Evolutionary conservation across 2,329 filamentous ascomycete species (phyloP).

Genomic region (Fusarium proliferatum): DNA sequence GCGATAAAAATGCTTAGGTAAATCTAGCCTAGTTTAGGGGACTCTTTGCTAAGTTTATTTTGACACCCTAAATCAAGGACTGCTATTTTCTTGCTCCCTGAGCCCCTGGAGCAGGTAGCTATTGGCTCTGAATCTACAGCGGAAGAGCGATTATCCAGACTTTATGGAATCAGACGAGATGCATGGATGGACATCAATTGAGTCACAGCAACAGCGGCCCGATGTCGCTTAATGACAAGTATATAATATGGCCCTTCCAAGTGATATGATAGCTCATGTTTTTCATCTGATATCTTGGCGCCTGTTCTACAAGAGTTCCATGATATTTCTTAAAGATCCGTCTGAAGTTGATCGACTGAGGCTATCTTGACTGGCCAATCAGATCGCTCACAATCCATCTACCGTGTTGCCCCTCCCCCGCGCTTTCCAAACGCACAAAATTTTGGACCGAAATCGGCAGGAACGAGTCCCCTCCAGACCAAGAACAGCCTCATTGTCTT

Average conservation of each 20-base stretch:
- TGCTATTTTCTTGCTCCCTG: not conserved
- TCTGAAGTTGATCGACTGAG: conserved; percentile 5
- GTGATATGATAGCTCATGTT: not conserved
- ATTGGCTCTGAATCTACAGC: not conserved
- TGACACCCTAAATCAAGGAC: not conserved
- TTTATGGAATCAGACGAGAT: conserved; percentile 4
- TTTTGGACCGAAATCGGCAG: conserved; percentile 34
- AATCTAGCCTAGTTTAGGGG: not conserved
- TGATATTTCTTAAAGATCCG: not conserved
- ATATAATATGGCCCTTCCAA: not conserved
- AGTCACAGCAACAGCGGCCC: conserved; percentile 23
- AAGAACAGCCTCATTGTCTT: conserved; percentile 2
- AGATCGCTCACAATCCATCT: not conserved
- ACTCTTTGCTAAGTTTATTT: not conserved
- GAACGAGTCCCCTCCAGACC: not conserved
- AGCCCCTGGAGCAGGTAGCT: too few relatives aligned
- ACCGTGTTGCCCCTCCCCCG: conserved; percentile 23
- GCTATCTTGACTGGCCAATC: conserved; percentile 13
- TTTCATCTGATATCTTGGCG: not conserved
- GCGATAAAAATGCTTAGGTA: not conserved
- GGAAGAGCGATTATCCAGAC: conserved; percentile 39
- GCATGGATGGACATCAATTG: conserved; percentile 1
- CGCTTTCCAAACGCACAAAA: conserved; percentile 15
- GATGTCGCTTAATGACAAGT: conserved; percentile 21
- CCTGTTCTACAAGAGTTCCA: not conserved